Evolutionary conservation across 257 asterid species (phyloP).

Genomic region (Catharanthus roseus): DNA sequence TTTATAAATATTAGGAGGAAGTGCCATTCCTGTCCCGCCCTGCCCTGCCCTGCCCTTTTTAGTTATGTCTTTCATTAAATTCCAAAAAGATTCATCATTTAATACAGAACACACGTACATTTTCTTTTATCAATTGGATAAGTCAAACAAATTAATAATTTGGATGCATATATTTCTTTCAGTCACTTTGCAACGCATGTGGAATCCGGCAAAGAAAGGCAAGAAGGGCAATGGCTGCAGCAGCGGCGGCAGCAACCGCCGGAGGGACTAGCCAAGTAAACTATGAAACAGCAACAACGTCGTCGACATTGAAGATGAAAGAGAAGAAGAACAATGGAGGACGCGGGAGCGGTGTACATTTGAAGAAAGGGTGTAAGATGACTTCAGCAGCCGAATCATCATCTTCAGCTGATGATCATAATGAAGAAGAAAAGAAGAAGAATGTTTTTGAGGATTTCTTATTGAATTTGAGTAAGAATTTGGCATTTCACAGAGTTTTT

Average conservation of each 20-base stretch:
- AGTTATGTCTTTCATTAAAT: not conserved
- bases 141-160: too few species aligned
- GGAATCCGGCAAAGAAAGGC: constrained; percentile 95
- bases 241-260: constrained; percentile 30
- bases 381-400: too few species aligned
- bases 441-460: constrained; percentile 73
- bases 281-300: constrained; percentile 14
- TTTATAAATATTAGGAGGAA: too few species aligned
- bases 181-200: constrained; percentile 96
- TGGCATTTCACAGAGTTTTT: constrained; percentile 60
- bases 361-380: constrained; percentile 55
- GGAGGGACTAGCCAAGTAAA: constrained; percentile 18
- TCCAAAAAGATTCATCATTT: not conserved
- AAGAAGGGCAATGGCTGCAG: constrained; percentile 78
- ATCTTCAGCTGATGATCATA: constrained; percentile 7
- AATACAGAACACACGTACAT: not conserved
- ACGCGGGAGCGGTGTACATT: constrained; percentile 25
- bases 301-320: constrained; percentile 53
- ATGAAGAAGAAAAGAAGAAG: constrained; percentile 18
- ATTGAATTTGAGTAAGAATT: constrained; percentile 58
- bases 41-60: too few species aligned
- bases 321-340: constrained; percentile 46
- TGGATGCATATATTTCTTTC: not conserved
- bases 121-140: too few species aligned
- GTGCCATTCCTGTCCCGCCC: too few species aligned